Base-by-base conservation (phyloP, 2,329 filamentous ascomycete genomes). In the Lachnellula hyalina region DNA sequence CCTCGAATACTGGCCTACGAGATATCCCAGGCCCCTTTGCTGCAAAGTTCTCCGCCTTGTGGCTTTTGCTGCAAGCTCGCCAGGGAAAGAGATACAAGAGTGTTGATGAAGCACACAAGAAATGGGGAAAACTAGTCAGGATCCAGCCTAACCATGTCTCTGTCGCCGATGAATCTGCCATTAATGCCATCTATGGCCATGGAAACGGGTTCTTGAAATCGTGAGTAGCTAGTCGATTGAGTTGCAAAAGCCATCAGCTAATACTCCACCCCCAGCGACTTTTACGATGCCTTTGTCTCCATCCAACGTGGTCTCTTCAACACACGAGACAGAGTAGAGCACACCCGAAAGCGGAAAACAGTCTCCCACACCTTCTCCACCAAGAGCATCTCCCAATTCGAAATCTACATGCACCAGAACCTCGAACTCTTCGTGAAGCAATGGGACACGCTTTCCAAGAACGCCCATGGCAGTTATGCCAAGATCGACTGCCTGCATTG, bases 261-360 rank as follows among this genome's bases (percentile, higher is more conserved):
- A 42, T 21, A 2, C 17, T 40, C 9, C 9, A 11, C 28, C 28
- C 6, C 68, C 76, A 90, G 87, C 42, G 85, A 93, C 2, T 96
- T 92, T 73, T 96, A 96, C 65, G 90, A 96, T 66, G 88, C 89
- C 49, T 96, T 96, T 65, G 90, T 96, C 52, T 92, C 88, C 12
- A 95, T 96, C 66, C 82, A 81, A 49, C 83, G 89, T 12, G 90
- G 90, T 19, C 78, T 96, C 12, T 96, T 96, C 82, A 96, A 95
- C 72, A 96, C 91, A 0, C 80, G 92, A 34, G 84, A 92, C 72
- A 82, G 92, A 48, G 77, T 77, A 0, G 89, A 96, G 67, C 91
- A 96, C 71, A 86, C 86, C 0, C 84, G 91, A 60, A 96, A 96
- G 79, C 83, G 91, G 65, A 96, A 96, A 79, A 86, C 89, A 2